Conservation (phyloP, 129 eudicot genomes). For the Arctium lappa region DNA sequence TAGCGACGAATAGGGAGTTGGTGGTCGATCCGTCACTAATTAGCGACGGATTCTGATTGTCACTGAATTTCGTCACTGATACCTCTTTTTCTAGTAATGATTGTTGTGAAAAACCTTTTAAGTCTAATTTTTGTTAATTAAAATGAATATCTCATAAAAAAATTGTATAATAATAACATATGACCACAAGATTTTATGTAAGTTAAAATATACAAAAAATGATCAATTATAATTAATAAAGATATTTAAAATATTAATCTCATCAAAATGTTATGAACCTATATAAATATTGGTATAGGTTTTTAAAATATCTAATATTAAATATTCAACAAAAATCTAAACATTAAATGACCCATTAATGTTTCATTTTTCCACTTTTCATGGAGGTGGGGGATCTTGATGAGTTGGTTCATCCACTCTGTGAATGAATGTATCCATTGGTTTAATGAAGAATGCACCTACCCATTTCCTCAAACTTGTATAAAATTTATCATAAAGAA, state of each 20-base stretch:
- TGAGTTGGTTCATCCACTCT: constrained; percentile 27
- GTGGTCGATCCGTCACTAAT: no score
- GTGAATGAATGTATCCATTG: constrained; percentile 12
- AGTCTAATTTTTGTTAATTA: no score
- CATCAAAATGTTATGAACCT: not conserved
- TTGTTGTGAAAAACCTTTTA: not conserved
- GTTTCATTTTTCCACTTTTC: constrained; percentile 3
- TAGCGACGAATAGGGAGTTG: no score
- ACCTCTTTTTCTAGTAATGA: no score
- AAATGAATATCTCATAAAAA: not conserved
- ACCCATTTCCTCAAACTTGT: constrained; percentile 5
- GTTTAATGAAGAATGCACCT: constrained; percentile 14
- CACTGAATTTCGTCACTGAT: no score
- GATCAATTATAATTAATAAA: not conserved
- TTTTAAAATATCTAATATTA: no score
- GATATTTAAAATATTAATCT: no score
- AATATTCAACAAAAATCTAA: not conserved
- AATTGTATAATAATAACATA: no score
- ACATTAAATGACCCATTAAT: not conserved
- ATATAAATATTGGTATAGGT: not conserved
- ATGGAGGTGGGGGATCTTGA: constrained; percentile 19
- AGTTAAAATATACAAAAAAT: not conserved
- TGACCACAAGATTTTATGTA: no score
- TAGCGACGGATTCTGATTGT: no score
- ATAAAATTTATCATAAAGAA: not conserved